These are phyloP conservation scores for Colletotrichum paranaense DNA, from an alignment of 2,329 filamentous ascomycete species.

Conservation along the genomic window DNA sequence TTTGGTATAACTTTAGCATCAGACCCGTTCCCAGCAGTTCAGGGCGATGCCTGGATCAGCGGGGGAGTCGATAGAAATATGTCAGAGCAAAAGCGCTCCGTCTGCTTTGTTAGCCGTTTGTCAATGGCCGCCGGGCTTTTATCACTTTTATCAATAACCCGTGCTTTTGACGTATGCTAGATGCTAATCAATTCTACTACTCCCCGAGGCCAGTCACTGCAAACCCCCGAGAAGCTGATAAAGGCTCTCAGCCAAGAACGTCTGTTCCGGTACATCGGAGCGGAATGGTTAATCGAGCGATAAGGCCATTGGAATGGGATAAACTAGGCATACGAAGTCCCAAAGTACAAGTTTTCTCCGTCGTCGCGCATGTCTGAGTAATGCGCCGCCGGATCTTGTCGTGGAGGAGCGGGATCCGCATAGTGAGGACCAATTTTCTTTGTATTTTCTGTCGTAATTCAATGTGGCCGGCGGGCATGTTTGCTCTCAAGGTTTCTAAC, in stretches of 20 bases:
- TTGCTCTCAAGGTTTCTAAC: background rate
- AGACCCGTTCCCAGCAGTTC: background rate
- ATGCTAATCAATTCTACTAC: background rate
- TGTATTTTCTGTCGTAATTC: background rate
- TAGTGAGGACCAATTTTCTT: too few species aligned
- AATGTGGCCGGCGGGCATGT: background rate
- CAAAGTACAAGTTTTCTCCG: background rate
- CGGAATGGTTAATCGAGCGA: conserved; percentile 9
- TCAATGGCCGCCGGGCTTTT: conserved; percentile 8
- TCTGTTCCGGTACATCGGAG: background rate
- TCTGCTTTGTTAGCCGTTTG: background rate
- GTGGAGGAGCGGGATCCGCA: background rate
- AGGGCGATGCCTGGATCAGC: too few species aligned
- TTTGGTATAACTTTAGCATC: too few species aligned
- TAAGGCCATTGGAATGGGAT: conserved; percentile 26
- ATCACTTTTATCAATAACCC: background rate
- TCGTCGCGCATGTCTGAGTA: background rate
- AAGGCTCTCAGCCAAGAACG: background rate
- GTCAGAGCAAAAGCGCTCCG: background rate
- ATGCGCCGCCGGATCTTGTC: conserved; percentile 14
- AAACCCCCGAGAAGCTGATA: background rate
- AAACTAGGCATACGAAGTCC: background rate
- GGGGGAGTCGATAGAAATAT: background rate
- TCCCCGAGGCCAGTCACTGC: too few species aligned
- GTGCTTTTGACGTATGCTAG: background rate